Percentiles rank a stretch among this genome's conserved stretches.
These are phyloP conservation scores for Hordeum pubiflorum DNA, from an alignment of 202 grass and related monocot genomes.

Conservation along the genomic window DNA sequence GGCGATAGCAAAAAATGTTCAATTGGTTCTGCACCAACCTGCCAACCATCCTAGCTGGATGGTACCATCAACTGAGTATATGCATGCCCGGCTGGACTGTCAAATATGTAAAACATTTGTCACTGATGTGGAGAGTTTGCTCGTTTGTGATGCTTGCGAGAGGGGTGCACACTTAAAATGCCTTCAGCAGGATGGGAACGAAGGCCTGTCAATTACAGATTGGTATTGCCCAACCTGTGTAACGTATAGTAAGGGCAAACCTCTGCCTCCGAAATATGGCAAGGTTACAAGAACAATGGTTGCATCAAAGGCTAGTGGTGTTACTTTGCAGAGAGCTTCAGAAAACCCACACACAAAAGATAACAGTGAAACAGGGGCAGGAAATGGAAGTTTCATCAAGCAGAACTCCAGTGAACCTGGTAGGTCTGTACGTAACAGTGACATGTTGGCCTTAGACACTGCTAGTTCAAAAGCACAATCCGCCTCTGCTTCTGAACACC, in stretches of 20 bases:
- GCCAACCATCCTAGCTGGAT: conserved; percentile 42
- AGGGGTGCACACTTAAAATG: conserved; percentile 54
- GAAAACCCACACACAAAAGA: neutral
- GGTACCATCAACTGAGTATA: conserved; percentile 56
- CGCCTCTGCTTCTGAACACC: neutral
- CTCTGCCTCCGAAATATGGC: conserved; percentile 71
- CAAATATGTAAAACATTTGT: conserved; percentile 41
- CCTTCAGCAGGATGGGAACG: conserved; percentile 36
- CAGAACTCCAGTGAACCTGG: neutral
- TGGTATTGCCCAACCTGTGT: conserved; percentile 62
- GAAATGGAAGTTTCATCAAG: neutral
- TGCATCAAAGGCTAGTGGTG: conserved; percentile 30
- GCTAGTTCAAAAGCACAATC: neutral
- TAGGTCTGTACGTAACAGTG: neutral
- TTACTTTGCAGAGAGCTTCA: neutral
- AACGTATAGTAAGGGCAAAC: conserved; percentile 41
- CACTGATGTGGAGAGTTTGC: conserved; percentile 38
- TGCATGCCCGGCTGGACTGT: conserved; percentile 42
- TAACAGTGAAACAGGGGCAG: neutral
- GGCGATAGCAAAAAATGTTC: conserved; percentile 42
- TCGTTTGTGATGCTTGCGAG: conserved; percentile 78
- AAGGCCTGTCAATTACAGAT: conserved; percentile 45
- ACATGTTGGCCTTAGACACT: neutral
- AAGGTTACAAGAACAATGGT: conserved; percentile 46
- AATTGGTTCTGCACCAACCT: conserved; percentile 26